phyloP scores from a whole-genome alignment of 2,329 filamentous ascomycete species.

The Aspergillus thermomutatus region DNA sequence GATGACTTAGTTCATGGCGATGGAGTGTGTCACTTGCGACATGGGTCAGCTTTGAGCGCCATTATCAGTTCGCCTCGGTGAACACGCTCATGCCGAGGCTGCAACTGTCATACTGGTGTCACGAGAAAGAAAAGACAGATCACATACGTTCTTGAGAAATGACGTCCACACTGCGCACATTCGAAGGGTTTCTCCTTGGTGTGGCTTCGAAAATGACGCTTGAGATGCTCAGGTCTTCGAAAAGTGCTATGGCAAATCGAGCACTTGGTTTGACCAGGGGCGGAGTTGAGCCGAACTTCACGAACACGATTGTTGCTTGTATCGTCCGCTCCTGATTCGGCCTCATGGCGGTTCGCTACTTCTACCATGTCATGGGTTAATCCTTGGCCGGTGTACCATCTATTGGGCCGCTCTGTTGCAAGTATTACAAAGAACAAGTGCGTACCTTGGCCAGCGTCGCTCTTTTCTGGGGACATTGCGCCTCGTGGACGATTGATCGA shows the following conservation, averaged over 20 bases:
- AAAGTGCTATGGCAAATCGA: constrained; percentile 37
- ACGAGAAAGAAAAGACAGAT: neutral
- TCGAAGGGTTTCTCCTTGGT: constrained; percentile 40
- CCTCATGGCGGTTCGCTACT: constrained; percentile 15
- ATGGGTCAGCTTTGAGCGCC: constrained; percentile 1
- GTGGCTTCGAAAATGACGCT: constrained; percentile 41
- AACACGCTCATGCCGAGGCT: neutral
- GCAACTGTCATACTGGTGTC: neutral
- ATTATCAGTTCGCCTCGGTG: neutral
- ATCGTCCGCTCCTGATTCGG: constrained; percentile 8
- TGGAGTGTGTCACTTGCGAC: constrained; percentile 37
- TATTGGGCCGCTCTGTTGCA: neutral
- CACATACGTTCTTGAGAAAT: constrained; percentile 41
- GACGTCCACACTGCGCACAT: constrained; percentile 39
- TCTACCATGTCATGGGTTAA: constrained; percentile 10
- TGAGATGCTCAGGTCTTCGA: constrained; percentile 40
- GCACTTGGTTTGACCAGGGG: constrained; percentile 27
- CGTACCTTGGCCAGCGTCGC: constrained; percentile 23
- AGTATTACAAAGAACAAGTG: constrained; percentile 2
- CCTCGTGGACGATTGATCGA: constrained; percentile 18
- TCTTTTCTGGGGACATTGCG: constrained; percentile 29
- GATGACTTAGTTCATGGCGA: constrained; percentile 39
- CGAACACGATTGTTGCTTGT: constrained; percentile 9
- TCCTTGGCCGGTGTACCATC: neutral
- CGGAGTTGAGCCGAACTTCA: constrained; percentile 10